A percentile compares a stretch with the other conserved stretches of the same genome.
Evolutionary conservation across 2,329 filamentous ascomycete genomes (phyloP).

Genomic region (Gaeumannomyces tritici): DNA sequence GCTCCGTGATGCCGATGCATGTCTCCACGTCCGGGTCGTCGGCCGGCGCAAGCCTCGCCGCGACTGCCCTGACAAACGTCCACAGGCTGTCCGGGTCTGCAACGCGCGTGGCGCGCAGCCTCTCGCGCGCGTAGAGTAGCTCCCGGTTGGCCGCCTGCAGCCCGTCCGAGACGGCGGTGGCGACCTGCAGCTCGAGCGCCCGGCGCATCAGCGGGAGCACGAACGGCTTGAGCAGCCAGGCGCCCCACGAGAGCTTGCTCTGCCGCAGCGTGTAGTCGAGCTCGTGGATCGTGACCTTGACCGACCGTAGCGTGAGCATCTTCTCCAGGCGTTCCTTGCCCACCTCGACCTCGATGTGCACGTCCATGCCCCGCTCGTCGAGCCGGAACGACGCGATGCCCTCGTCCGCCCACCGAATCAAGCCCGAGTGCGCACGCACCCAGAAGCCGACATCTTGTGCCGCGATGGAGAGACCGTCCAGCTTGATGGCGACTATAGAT

Average conservation of each 20-base stretch:
- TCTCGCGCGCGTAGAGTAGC: conserved; percentile 75
- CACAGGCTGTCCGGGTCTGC: conserved; percentile 68
- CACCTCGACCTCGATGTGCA: conserved; percentile 77
- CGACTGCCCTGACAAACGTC: conserved; percentile 74
- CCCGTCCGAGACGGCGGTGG: conserved; percentile 57
- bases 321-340: conserved; percentile 69
- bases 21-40: conserved; percentile 70
- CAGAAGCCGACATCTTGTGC: conserved; percentile 88
- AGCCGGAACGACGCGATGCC: conserved; percentile 80
- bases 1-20: conserved; percentile 56
- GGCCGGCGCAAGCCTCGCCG: conserved; percentile 62
- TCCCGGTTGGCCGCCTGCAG: conserved; percentile 74
- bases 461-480: conserved; percentile 74
- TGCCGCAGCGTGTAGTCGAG: conserved; percentile 68
- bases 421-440: conserved; percentile 66
- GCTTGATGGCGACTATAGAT: conserved; percentile 65
- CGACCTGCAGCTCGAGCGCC: conserved; percentile 70
- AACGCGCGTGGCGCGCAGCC: conserved; percentile 76
- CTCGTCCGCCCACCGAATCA: conserved; percentile 68
- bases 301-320: conserved; percentile 66
- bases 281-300: conserved; percentile 77
- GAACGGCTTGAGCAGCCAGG: conserved; percentile 78
- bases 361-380: conserved; percentile 69
- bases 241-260: conserved; percentile 66
- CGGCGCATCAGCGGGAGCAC: conserved; percentile 72